Conservation (phyloP, 345 rosid genomes). For the Euclidium syriacum region DNA sequence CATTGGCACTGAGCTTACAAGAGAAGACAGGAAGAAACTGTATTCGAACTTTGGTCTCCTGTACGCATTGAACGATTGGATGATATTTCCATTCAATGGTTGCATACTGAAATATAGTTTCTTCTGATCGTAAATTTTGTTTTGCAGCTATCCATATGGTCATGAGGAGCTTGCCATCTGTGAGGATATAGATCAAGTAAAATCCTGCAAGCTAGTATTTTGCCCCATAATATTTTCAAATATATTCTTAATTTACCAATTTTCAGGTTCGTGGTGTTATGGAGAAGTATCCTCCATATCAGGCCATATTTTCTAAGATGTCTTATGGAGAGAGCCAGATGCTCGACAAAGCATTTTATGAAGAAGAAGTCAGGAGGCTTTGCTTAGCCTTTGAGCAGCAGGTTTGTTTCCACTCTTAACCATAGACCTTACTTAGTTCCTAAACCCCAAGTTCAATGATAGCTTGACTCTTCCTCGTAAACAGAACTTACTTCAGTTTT, state of each 20-base stretch:
- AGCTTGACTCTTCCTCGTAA: no score
- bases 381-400: constrained; percentile 97
- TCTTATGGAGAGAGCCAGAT: constrained; percentile 97
- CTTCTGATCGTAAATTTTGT: neutral
- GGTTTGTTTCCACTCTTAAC: constrained; percentile 58
- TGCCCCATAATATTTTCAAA: no score
- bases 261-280: constrained; percentile 85
- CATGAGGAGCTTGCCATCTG: constrained; percentile 89
- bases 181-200: constrained; percentile 87
- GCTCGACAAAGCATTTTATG: constrained; percentile 97
- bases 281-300: constrained; percentile 96
- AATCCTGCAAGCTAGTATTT: neutral
- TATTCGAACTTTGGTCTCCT: constrained; percentile 94
- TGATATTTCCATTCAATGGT: neutral
- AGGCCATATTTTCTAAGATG: constrained; percentile 75
- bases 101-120: neutral
- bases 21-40: constrained; percentile 93
- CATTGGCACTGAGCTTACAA: constrained; percentile 97
- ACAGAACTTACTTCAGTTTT: no score
- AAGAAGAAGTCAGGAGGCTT: constrained; percentile 97
- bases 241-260: no score
- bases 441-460: no score
- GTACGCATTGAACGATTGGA: constrained; percentile 32
- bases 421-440: no score
- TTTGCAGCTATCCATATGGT: constrained; percentile 68